These are phyloP conservation scores for Asterophora parasitica DNA, from an alignment of 768 basidiomycete species.

Conservation along the genomic window DNA sequence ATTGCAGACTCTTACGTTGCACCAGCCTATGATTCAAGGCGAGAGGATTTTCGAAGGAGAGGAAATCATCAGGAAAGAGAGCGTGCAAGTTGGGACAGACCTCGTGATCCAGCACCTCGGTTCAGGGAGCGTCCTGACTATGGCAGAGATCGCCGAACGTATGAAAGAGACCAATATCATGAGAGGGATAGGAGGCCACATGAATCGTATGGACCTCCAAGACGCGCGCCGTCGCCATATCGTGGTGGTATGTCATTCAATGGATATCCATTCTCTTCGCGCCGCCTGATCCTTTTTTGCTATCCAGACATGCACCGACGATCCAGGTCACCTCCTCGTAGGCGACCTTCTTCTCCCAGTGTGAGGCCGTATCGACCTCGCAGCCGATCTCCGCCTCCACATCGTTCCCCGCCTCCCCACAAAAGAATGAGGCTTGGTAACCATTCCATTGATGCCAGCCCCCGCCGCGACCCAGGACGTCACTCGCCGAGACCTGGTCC, in stretches of 20 bases:
- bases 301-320: conserved; percentile 3
- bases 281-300: not conserved
- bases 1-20: conserved; percentile 29
- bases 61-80: conserved; percentile 14
- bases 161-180: conserved; percentile 20
- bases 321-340: conserved; percentile 21
- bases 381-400: conserved; percentile 18
- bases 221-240: conserved; percentile 17
- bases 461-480: conserved; percentile 15
- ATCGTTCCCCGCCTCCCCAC: conserved; percentile 16
- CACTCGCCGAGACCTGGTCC: conserved; percentile 12
- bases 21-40: conserved; percentile 21
- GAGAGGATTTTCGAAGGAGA: conserved; percentile 22
- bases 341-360: conserved; percentile 1
- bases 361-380: conserved; percentile 16
- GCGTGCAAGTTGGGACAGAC: conserved; percentile 16
- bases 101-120: conserved; percentile 10
- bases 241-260: conserved; percentile 13
- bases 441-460: conserved; percentile 22
- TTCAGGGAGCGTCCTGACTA: conserved; percentile 11
- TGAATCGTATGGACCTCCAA: conserved; percentile 15
- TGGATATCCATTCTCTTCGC: not conserved
- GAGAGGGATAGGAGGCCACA: conserved; percentile 16
- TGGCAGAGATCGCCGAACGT: conserved; percentile 17
- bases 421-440: conserved; percentile 24